A percentile compares a stretch with the other conserved stretches of the same genome.
These are phyloP conservation scores for Haematococcus lacustris DNA, from an alignment of 139 green algal species.

Conservation along the genomic window DNA sequence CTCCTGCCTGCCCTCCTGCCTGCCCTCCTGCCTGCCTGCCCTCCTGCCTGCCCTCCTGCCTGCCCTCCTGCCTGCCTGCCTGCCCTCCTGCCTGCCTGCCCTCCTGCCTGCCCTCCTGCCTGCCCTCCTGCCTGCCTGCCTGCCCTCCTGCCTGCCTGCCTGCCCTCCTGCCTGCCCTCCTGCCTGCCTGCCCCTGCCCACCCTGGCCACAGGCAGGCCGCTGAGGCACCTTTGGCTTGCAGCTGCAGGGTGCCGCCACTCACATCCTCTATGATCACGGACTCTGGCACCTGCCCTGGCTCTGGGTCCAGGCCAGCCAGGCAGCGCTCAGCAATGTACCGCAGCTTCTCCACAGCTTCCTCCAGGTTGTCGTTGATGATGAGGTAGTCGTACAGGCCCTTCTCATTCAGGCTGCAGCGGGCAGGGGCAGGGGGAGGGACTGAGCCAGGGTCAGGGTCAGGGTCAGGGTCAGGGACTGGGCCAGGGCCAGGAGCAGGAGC, in stretches of 20 bases:
- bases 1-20: too few relatives aligned
- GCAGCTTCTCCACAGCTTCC: constrained; percentile 29
- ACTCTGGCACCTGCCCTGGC: constrained; percentile 42
- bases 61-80: too few relatives aligned
- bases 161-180: too few relatives aligned
- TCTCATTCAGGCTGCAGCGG: constrained; percentile 46
- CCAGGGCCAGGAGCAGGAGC: too few relatives aligned
- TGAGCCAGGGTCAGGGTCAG: background rate
- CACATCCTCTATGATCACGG: constrained; percentile 45
- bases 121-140: too few relatives aligned
- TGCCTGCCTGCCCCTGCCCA: too few relatives aligned
- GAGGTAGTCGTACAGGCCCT: constrained; percentile 73
- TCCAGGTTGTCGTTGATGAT: constrained; percentile 74
- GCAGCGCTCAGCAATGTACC: constrained; percentile 21
- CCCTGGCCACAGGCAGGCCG: background rate
- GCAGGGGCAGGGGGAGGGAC: background rate
- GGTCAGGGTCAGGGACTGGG: too few relatives aligned
- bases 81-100: too few relatives aligned
- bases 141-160: too few relatives aligned
- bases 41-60: too few relatives aligned
- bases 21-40: too few relatives aligned
- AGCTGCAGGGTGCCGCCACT: constrained; percentile 7
- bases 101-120: too few relatives aligned
- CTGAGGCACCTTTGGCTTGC: background rate
- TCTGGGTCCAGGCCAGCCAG: constrained; percentile 28